Evolutionary conservation across 2,329 filamentous ascomycete species (phyloP).

Genomic region (Pestalotiopsis sp.): DNA sequence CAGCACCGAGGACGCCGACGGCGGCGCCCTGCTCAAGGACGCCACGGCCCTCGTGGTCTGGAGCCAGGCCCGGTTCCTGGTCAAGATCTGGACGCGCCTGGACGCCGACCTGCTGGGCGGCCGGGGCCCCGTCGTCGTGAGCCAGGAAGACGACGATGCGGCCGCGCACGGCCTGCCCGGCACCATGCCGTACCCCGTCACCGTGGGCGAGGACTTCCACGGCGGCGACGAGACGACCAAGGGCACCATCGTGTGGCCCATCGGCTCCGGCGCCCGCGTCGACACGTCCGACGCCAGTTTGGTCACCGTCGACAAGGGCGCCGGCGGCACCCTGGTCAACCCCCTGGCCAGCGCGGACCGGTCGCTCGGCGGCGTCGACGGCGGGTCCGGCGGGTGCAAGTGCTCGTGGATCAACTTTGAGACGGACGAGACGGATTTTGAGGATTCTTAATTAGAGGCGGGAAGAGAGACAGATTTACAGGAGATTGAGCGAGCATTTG

Average conservation of each 20-base stretch:
- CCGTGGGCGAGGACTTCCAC: conserved; percentile 63
- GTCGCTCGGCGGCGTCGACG: conserved; percentile 62
- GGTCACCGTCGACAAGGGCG: conserved; percentile 51
- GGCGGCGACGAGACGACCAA: conserved; percentile 58
- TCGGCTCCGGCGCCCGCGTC: conserved; percentile 50
- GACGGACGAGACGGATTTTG: not conserved
- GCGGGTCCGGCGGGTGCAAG: conserved; percentile 63
- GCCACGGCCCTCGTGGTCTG: conserved; percentile 61
- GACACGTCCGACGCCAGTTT: conserved; percentile 44
- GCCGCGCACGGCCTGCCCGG: conserved; percentile 47
- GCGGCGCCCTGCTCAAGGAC: conserved; percentile 55
- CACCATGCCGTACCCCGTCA: conserved; percentile 66
- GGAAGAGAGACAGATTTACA: not conserved
- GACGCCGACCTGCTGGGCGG: conserved; percentile 26
- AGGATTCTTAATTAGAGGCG: not conserved
- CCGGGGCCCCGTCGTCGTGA: conserved; percentile 42
- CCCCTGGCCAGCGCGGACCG: conserved; percentile 42
- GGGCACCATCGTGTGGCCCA: conserved; percentile 54
- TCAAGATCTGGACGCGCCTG: conserved; percentile 66
- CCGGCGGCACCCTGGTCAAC: conserved; percentile 58
- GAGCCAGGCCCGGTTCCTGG: conserved; percentile 62
- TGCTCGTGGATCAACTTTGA: conserved; percentile 63
- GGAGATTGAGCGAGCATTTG: not conserved
- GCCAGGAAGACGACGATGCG: conserved; percentile 29
- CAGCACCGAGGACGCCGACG: conserved; percentile 47